These are phyloP conservation scores for Naganishia liquefaciens DNA, from an alignment of 1,284 basidiomycete genomes.

Conservation along the genomic window DNA sequence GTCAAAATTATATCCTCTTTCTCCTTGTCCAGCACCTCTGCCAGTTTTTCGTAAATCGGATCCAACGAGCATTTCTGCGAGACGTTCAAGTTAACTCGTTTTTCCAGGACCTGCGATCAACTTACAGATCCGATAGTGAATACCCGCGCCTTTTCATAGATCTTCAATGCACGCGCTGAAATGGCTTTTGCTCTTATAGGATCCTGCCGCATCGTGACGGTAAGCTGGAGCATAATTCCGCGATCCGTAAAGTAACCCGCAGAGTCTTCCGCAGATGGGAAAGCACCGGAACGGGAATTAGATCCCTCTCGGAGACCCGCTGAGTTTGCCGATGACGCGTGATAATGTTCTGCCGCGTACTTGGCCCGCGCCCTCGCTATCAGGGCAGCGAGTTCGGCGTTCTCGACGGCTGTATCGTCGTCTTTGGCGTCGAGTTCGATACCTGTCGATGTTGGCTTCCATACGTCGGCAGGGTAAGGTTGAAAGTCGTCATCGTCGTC, in stretches of 20 bases:
- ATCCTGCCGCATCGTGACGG: constrained; percentile 23
- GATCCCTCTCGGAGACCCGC: constrained; percentile 4
- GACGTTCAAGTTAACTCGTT: background rate
- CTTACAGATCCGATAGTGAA: constrained; percentile 30
- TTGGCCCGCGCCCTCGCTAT: constrained; percentile 20
- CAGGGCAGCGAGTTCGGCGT: constrained; percentile 13
- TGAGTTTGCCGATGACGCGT: background rate
- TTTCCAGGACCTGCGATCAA: background rate
- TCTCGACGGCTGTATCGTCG: background rate
- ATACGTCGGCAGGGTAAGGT: background rate
- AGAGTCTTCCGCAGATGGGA: background rate
- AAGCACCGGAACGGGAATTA: background rate
- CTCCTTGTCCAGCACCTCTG: constrained; percentile 22
- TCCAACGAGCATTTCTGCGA: constrained; percentile 25
- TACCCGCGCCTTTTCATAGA: constrained; percentile 22
- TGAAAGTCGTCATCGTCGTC: constrained; percentile 13
- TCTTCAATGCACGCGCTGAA: constrained; percentile 17
- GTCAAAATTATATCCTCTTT: constrained; percentile 27
- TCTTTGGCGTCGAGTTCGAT: constrained; percentile 3
- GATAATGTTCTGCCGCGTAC: background rate
- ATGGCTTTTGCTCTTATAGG: constrained; percentile 20
- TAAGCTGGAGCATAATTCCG: constrained; percentile 20
- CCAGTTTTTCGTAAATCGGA: constrained; percentile 27
- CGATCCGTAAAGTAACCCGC: constrained; percentile 9
- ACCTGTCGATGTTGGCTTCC: constrained; percentile 14